These are phyloP conservation scores for Hypoxylon subgilvum DNA, from an alignment of 495 filamentous ascomycete genomes.

Conservation along the genomic window DNA sequence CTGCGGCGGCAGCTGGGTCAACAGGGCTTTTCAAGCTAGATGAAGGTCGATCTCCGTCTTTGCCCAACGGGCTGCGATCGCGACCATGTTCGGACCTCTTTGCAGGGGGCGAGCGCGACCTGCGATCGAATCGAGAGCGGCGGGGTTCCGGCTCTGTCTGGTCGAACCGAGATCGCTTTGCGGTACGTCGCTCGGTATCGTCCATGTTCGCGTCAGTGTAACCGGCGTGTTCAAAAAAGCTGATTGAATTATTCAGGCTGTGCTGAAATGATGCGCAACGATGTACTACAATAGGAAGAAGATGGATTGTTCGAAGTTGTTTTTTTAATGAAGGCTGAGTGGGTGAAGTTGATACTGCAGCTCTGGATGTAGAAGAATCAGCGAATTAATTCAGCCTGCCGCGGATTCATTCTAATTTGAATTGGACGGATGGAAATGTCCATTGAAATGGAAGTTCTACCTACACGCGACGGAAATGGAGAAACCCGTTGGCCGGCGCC, in stretches of 20 bases:
- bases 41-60: conserved; percentile 60
- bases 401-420: too few relatives aligned
- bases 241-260: not conserved
- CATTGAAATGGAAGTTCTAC: too few relatives aligned
- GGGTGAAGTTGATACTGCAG: too few relatives aligned
- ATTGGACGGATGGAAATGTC: too few relatives aligned
- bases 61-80: conserved; percentile 78
- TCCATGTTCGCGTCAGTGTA: conserved; percentile 60
- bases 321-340: too few relatives aligned
- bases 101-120: conserved; percentile 80
- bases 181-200: conserved; percentile 73
- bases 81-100: conserved; percentile 63
- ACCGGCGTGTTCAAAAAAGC: not conserved
- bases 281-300: too few relatives aligned
- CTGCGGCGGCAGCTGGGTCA: conserved; percentile 87
- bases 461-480: conserved; percentile 14
- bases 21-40: conserved; percentile 51
- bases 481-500: conserved; percentile 11
- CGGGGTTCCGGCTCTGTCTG: conserved; percentile 80
- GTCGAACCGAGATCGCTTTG: conserved; percentile 91
- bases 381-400: too few relatives aligned
- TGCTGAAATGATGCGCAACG: not conserved
- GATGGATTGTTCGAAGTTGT: too few relatives aligned
- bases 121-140: conserved; percentile 81
- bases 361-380: too few relatives aligned